Base-by-base conservation (phyloP, 73 alveolate species). In the Loxodes magnus region DNA sequence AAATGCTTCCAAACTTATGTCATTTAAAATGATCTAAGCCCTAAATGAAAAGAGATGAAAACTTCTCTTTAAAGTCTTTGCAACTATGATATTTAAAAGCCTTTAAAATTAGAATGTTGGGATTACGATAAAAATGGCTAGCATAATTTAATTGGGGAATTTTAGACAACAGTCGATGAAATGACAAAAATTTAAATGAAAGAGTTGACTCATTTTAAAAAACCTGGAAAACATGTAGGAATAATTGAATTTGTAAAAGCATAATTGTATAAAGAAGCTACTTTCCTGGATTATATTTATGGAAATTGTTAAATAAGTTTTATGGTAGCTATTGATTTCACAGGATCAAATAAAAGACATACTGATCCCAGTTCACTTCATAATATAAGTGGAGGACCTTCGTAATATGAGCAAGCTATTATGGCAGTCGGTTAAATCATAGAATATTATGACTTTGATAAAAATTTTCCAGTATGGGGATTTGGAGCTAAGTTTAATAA, bases 301-400 rank as follows among this genome's bases (percentile, higher is more conserved):
- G 90, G 94, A 17, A 94, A 94, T 0, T 77, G 90, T 70, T 66
- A 87, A 43, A 92, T 92, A 27, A 65, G 65, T 42, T 70, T 92
- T 33, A 67, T 90, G 14, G 61, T 81, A 2, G 96, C 89, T 6
- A 64, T 91, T n/a, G 98, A 91, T 64, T 91, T 91, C 55, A 91
- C 98, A 22, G 77, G 73, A 17, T 80, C 96, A 27, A 91, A 91
- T 61, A 81, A 91, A 6, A 65, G 69, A 17, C 88, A 88, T 26
- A 23, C 65, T 7, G 84, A 69, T 29, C 58, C 41, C n/a, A 79
- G 62, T 0, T 71, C 91, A 22, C 74, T 79, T 21, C 92, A 86
- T 61, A 46, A 64, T 34, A 49, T 60, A 14, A 71, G 65, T 3
- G 44, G 52, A 17, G 62, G 59, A 28, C 68, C 66, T 51, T 84